Conservation (phyloP, 768 basidiomycete genomes). For the Kwoniella sp. region DNA sequence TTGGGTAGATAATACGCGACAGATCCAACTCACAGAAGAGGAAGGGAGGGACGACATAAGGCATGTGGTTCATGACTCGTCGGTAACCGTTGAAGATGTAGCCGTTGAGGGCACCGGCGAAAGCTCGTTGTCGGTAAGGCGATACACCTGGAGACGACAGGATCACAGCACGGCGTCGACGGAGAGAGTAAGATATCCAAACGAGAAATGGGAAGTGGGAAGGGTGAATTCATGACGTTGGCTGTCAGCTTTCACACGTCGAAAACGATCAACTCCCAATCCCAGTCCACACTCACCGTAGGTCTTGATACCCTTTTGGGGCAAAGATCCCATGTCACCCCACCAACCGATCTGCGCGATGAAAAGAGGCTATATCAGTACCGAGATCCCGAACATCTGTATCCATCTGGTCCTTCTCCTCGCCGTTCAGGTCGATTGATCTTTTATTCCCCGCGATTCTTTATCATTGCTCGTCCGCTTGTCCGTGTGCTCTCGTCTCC, state of each 20-base stretch:
- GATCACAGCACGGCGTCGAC: neutral
- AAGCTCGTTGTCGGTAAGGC: constrained; percentile 76
- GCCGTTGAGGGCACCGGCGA: constrained; percentile 68
- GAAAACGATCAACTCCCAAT: neutral
- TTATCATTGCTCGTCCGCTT: neutral
- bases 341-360: constrained; percentile 77
- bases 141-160: constrained; percentile 66
- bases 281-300: constrained; percentile 68
- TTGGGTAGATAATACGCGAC: neutral
- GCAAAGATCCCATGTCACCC: constrained; percentile 73
- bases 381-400: neutral
- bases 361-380: neutral
- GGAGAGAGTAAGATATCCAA: neutral
- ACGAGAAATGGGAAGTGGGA: neutral
- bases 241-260: neutral
- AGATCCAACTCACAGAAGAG: constrained; percentile 66
- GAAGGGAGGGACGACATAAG: constrained; percentile 80
- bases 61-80: constrained; percentile 70
- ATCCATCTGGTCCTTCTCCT: neutral
- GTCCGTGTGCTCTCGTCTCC: neutral
- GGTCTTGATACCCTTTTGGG: constrained; percentile 73
- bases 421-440: no score
- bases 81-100: constrained; percentile 88
- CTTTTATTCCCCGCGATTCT: neutral
- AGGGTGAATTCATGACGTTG: neutral